Percentiles rank a stretch among this genome's conserved stretches.
Evolutionary conservation across 306 rosid species (phyloP).

Genomic region (peach (Prunus persica)): Prunus_persica_NCBIv2 NC_034010.1:23787501-23788000

Average conservation of each 20-base stretch:
- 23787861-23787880: neutral
- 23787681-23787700: neutral
- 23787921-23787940: neutral
- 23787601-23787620: neutral
- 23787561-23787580: neutral
- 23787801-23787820: constrained; percentile 7
- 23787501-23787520: neutral
- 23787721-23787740: neutral
- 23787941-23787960: neutral
- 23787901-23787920: neutral
- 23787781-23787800: neutral
- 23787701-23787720: neutral
- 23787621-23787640: neutral
- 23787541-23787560: too few species aligned
- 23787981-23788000: neutral
- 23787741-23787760: neutral
- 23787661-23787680: neutral
- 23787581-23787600: neutral
- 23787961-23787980: neutral
- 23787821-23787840: constrained; percentile 3
- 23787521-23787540: too few species aligned
- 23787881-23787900: neutral
- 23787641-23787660: neutral
- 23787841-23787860: constrained; percentile 16
- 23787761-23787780: neutral